A percentile compares a stretch with the other conserved stretches of the same genome.
Evolutionary conservation across 441 rosid genomes (phyloP).

Genomic region (Rhodomyrtus psidioides): DNA sequence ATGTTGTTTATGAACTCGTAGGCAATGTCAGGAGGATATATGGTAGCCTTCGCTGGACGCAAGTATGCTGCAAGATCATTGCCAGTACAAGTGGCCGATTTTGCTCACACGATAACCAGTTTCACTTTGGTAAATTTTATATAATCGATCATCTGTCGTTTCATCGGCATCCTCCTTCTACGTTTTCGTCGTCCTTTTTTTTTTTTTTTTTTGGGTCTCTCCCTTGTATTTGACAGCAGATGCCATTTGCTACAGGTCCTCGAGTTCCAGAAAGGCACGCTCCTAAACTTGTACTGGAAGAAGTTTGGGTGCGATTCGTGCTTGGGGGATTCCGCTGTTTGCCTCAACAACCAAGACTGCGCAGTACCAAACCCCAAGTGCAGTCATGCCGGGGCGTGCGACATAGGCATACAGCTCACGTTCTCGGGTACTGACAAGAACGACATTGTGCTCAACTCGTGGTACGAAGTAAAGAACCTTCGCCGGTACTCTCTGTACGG

Average conservation of each 20-base stretch:
- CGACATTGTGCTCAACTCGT: slow-evolving; percentile 57
- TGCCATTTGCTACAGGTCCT: slow-evolving; percentile 34
- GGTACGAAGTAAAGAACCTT: slow-evolving; percentile 81
- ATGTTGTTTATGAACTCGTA: slow-evolving; percentile 7
- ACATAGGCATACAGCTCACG: slow-evolving; percentile 51
- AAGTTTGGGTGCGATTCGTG: slow-evolving; percentile 67
- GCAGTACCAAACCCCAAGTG: slow-evolving; percentile 54
- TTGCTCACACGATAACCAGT: slow-evolving; percentile 44
- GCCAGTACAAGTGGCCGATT: slow-evolving; percentile 54
- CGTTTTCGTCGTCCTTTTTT: background rate
- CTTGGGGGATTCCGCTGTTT: slow-evolving; percentile 26
- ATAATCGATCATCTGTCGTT: background rate
- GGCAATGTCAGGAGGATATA: slow-evolving; percentile 47
- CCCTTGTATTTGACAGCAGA: background rate
- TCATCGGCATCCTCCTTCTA: background rate
- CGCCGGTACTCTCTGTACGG: slow-evolving; percentile 55
- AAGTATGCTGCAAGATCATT: slow-evolving; percentile 85
- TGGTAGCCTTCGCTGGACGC: slow-evolving; percentile 89
- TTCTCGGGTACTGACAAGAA: slow-evolving; percentile 87
- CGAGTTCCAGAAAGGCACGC: slow-evolving; percentile 70
- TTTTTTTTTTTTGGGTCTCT: background rate
- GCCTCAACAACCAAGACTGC: slow-evolving; percentile 60
- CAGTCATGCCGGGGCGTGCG: slow-evolving; percentile 43
- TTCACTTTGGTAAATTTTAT: slow-evolving; percentile 64
- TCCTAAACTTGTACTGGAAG: slow-evolving; percentile 75